Conservation (phyloP, 768 basidiomycete species). For the Tephrocybe sp. region DNA sequence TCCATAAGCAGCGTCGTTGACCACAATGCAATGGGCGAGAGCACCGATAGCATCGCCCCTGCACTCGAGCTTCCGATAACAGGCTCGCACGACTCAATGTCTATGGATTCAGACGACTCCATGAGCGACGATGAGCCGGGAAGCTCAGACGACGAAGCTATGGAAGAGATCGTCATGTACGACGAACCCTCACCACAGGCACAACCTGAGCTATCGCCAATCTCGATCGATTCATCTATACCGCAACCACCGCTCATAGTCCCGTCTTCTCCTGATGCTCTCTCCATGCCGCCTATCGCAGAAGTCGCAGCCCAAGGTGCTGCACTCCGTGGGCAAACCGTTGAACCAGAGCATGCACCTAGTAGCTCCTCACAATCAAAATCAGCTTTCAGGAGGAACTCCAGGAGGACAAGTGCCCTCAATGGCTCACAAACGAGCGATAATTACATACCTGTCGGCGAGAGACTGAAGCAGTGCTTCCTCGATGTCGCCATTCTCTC, state of each 20-base stretch:
- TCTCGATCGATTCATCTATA: constrained; percentile 28
- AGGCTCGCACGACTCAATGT: constrained; percentile 48
- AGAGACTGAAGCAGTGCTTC: constrained; percentile 77
- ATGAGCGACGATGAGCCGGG: constrained; percentile 73
- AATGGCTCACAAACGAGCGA: constrained; percentile 29
- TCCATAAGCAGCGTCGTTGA: constrained; percentile 59
- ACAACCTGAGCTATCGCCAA: constrained; percentile 30
- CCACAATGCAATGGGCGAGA: constrained; percentile 56
- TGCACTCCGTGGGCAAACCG: constrained; percentile 20
- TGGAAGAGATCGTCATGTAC: constrained; percentile 82
- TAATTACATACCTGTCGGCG: constrained; percentile 59
- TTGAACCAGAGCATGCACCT: constrained; percentile 15
- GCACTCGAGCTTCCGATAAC: constrained; percentile 70
- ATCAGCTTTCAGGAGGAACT: constrained; percentile 50
- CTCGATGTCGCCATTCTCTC: constrained; percentile 72
- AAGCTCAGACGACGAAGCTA: constrained; percentile 75
- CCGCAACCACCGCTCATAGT: constrained; percentile 32
- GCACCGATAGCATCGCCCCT: constrained; percentile 58
- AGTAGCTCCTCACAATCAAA: constrained; percentile 32
- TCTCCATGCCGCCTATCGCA: constrained; percentile 28
- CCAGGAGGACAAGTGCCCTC: constrained; percentile 42
- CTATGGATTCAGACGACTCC: constrained; percentile 73
- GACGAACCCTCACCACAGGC: constrained; percentile 47
- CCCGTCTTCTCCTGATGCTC: constrained; percentile 29
- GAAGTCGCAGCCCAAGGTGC: constrained; percentile 27